Evolutionary conservation across 2,329 filamentous ascomycete genomes (phyloP).

Genomic region (Elsinoe arachidis): DNA sequence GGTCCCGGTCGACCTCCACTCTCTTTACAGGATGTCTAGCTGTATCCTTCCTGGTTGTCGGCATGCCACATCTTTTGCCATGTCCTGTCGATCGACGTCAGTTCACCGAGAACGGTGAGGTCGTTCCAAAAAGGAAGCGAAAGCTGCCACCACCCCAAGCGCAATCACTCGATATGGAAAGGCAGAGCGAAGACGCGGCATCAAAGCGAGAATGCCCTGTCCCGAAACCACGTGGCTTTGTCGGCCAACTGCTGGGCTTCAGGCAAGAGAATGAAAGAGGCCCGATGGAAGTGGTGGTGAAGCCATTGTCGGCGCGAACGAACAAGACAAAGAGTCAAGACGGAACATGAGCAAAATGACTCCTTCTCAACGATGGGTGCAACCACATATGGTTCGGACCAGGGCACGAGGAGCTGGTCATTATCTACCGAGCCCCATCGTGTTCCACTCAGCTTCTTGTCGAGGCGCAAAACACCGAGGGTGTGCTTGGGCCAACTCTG

Average conservation of each 20-base stretch:
- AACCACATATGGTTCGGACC: too few relatives aligned
- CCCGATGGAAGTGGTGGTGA: constrained; percentile 1
- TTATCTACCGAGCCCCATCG: too few relatives aligned
- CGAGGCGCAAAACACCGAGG: too few relatives aligned
- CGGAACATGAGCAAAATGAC: neutral
- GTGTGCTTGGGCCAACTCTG: too few relatives aligned
- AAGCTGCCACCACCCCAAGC: constrained; percentile 3
- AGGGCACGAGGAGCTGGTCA: too few relatives aligned
- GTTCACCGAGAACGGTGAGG: constrained; percentile 61
- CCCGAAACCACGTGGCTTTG: constrained; percentile 73
- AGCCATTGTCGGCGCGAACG: neutral
- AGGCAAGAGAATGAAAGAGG: neutral
- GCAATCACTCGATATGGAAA: constrained; percentile 11
- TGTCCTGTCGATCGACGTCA: constrained; percentile 72
- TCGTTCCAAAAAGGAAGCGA: constrained; percentile 29
- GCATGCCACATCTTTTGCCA: constrained; percentile 78
- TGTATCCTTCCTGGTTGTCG: constrained; percentile 86
- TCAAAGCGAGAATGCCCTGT: constrained; percentile 72
- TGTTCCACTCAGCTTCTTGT: too few relatives aligned
- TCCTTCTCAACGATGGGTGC: too few relatives aligned
- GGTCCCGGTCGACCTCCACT: constrained; percentile 85
- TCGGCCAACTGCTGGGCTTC: constrained; percentile 69
- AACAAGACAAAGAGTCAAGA: neutral
- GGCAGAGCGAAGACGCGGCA: constrained; percentile 8
- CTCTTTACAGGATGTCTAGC: constrained; percentile 90